Conservation (phyloP, 2,329 filamentous ascomycete species). For the Albifimbria verrucaria region DNA sequence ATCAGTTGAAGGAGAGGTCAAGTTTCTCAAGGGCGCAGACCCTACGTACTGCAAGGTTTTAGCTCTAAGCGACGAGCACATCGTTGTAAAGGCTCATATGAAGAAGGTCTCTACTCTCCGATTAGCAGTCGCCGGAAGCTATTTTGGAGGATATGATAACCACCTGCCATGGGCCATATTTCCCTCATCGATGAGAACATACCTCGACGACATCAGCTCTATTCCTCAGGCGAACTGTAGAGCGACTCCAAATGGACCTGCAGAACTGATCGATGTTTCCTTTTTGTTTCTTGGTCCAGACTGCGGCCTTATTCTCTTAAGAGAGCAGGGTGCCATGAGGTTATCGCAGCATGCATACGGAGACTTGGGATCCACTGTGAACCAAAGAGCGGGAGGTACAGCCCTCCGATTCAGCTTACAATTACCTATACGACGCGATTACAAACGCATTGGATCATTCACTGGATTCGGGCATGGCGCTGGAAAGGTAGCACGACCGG, state of each 20-base stretch:
- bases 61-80: background rate
- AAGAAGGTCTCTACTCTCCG: background rate
- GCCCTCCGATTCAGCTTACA: background rate
- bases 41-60: background rate
- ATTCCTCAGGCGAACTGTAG: background rate
- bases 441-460: background rate
- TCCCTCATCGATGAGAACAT: background rate
- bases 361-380: background rate
- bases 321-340: background rate
- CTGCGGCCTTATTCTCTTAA: background rate
- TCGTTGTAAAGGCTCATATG: background rate
- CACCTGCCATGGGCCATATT: background rate
- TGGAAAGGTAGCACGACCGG: background rate
- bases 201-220: background rate
- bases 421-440: background rate
- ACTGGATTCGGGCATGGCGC: background rate
- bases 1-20: background rate
- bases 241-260: background rate
- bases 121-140: background rate
- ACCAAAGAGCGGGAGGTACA: background rate
- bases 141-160: background rate
- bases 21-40: background rate
- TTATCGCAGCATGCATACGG: background rate
- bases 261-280: background rate
- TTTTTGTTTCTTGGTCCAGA: background rate